Evolutionary conservation across 2,329 filamentous ascomycete genomes (phyloP).

Genomic region (Alternaria arborescens): DNA sequence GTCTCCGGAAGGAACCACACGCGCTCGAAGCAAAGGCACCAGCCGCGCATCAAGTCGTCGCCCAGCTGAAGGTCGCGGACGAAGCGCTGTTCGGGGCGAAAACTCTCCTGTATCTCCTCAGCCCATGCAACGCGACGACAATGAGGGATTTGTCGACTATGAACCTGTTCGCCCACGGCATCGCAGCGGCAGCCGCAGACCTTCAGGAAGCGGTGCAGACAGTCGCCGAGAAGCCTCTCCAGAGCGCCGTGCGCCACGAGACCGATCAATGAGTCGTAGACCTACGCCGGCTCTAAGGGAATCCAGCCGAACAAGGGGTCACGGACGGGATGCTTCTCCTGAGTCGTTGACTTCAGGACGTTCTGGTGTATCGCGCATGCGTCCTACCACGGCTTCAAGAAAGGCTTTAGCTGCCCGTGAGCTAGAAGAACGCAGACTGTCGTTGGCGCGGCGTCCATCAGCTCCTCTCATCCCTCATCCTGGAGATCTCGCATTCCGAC

Average conservation of each 20-base stretch:
- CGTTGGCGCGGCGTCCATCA: conserved; percentile 76
- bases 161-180: conserved; percentile 63
- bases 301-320: conserved; percentile 44
- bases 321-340: conserved; percentile 47
- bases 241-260: conserved; percentile 50
- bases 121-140: conserved; percentile 71
- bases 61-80: conserved; percentile 43
- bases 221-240: conserved; percentile 56
- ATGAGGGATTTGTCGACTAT: conserved; percentile 68
- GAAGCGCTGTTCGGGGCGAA: conserved; percentile 50
- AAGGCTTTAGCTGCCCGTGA: conserved; percentile 72
- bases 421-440: conserved; percentile 86
- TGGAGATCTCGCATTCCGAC: conserved; percentile 56
- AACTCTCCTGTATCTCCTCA: conserved; percentile 83
- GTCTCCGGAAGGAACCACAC: conserved; percentile 44
- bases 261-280: conserved; percentile 49
- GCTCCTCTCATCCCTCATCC: conserved; percentile 84
- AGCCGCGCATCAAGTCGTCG: conserved; percentile 50
- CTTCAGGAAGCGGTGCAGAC: conserved; percentile 55
- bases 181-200: conserved; percentile 61
- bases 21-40: conserved; percentile 40
- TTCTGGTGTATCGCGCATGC: conserved; percentile 35
- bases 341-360: conserved; percentile 47
- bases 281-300: conserved; percentile 40
- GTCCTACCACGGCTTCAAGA: conserved; percentile 47